Evolutionary conservation across 495 filamentous ascomycete genomes (phyloP).

Genomic region (Symbiotaphrina buchneri): DNA sequence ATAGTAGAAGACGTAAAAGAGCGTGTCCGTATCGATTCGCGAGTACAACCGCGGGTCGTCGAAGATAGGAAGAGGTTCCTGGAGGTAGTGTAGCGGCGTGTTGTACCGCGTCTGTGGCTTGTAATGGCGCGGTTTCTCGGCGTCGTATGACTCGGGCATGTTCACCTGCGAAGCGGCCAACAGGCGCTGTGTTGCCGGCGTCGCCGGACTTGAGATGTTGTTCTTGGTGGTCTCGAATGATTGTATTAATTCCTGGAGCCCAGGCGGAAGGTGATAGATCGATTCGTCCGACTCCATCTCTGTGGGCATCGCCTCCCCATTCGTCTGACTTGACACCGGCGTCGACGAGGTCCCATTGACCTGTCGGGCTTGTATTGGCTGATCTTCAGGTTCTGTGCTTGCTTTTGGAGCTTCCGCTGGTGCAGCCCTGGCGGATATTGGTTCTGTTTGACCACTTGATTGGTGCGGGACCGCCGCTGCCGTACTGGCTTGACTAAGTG

Average conservation of each 20-base stretch:
- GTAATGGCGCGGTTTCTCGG: conserved; percentile 64
- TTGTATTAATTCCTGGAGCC: conserved; percentile 71
- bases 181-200: conserved; percentile 41
- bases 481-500: conserved; percentile 17
- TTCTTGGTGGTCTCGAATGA: conserved; percentile 72
- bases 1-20: conserved; percentile 99
- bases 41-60: conserved; percentile 75
- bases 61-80: conserved; percentile 73
- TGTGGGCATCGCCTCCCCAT: conserved; percentile 12
- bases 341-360: no score
- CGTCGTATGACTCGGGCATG: conserved; percentile 53
- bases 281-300: conserved; percentile 49
- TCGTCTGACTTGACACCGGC: no score
- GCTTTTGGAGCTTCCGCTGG: conserved; percentile 8
- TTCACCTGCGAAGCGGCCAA: conserved; percentile 45
- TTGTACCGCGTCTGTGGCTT: conserved; percentile 58
- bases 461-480: conserved; percentile 12
- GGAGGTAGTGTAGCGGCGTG: conserved; percentile 70
- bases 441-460: no score
- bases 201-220: conserved; percentile 22
- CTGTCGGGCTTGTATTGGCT: no score
- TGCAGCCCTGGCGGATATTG: background rate
- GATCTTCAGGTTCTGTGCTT: conserved; percentile 20
- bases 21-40: conserved; percentile 77
- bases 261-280: conserved; percentile 82